phyloP scores from a whole-genome alignment of 768 basidiomycete genomes.

The Suillus discolor region DNA sequence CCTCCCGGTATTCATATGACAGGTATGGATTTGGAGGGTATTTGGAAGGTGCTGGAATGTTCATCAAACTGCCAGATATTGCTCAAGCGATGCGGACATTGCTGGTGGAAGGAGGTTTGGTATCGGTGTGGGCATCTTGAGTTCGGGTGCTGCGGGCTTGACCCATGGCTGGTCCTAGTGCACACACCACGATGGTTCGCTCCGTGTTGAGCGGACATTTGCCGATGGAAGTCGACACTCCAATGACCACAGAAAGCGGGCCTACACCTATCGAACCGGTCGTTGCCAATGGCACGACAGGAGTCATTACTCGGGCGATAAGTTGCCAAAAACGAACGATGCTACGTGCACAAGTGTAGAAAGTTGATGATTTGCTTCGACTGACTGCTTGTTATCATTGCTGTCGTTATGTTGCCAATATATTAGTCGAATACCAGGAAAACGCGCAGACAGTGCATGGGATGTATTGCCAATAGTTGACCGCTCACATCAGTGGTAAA shows the following conservation, averaged over 20 bases:
- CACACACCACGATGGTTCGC: conserved; percentile 50
- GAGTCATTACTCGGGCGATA: conserved; percentile 19
- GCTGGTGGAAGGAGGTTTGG: conserved; percentile 58
- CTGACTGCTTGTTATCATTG: neutral
- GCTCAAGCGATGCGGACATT: conserved; percentile 45
- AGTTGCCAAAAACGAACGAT: conserved; percentile 20
- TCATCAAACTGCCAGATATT: conserved; percentile 55
- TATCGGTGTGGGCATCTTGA: conserved; percentile 72
- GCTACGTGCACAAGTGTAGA: conserved; percentile 14
- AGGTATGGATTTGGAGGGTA: conserved; percentile 47
- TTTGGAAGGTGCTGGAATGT: neutral
- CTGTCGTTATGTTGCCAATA: neutral
- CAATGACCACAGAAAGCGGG: conserved; percentile 23
- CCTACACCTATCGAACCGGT: conserved; percentile 17
- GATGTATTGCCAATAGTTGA: neutral
- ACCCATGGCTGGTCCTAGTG: conserved; percentile 80
- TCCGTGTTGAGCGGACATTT: conserved; percentile 27
- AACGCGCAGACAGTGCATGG: neutral
- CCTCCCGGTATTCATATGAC: conserved; percentile 94
- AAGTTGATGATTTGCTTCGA: conserved; percentile 8
- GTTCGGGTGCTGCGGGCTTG: conserved; percentile 52
- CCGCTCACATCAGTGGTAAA: neutral
- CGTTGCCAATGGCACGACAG: conserved; percentile 14
- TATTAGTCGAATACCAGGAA: conserved; percentile 1
- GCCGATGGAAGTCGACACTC: conserved; percentile 36